These are phyloP conservation scores for Paramecium sonneborni DNA, from an alignment of 73 alveolate genomes.

Conservation along the genomic window DNA sequence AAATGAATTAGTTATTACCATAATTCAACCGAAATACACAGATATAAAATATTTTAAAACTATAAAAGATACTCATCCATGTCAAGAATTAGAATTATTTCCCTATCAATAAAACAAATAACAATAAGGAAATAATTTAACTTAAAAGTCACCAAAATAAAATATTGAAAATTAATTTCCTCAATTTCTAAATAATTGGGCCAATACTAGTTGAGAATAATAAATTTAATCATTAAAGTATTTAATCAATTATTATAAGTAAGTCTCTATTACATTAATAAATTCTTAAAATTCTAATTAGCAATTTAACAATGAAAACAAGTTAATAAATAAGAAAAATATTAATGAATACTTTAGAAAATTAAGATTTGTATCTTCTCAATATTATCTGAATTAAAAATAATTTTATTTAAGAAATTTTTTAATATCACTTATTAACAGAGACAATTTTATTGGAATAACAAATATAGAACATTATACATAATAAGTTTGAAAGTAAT, in stretches of 20 bases:
- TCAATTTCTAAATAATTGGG: background rate
- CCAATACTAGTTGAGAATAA: background rate
- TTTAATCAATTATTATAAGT: background rate
- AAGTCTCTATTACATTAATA: background rate
- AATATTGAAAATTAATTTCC: too few relatives aligned
- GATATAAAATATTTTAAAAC: too few relatives aligned
- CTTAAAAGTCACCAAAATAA: too few relatives aligned
- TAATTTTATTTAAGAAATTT: background rate
- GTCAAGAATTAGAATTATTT: too few relatives aligned
- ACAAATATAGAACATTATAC: background rate
- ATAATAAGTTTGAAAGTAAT: background rate
- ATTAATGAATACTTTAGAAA: background rate
- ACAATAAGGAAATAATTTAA: too few relatives aligned
- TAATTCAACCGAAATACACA: too few relatives aligned
- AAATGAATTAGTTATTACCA: too few relatives aligned
- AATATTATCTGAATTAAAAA: background rate
- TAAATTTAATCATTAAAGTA: background rate
- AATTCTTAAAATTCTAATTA: background rate
- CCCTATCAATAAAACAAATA: too few relatives aligned
- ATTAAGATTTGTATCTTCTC: background rate
- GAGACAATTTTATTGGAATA: background rate
- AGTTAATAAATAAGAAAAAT: background rate
- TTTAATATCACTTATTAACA: background rate
- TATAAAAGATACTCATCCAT: too few relatives aligned
- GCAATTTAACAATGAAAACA: background rate